Evolutionary conservation across 352 stramenopile genomes (phyloP), one percentile per base, ranked within the genome.

Genomic region (Phytophthora ramorum): DNA sequence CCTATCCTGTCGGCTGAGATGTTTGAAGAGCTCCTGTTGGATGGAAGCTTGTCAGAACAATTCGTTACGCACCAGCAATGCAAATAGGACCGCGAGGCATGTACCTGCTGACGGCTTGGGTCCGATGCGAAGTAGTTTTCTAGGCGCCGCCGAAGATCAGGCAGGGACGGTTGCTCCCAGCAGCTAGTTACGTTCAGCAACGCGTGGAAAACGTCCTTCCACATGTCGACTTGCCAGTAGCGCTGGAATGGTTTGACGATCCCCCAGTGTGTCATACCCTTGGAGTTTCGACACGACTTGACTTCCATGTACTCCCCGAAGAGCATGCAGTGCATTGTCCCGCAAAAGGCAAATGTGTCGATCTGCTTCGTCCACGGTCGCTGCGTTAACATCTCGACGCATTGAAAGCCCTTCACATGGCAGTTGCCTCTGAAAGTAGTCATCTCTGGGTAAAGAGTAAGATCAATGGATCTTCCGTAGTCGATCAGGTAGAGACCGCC

Each of bases 251-350:
- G 53, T 34, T 72, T 81, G 19, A 72, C 71, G 48, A 87, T 83
- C 7, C 44, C 60, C 83, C 83, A 96, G 16, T 57, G 49, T 26
- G 35, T 30, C 7, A 22, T 32, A 14, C 74, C 76, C 7, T 75
- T 68, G 10, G 68, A 47, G 34, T 63, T 58, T 19, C 71, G 63
- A 2, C 59, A 51, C 30, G 68, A 66, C 7, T 73, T 69, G 13
- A 94, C 69, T 59, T 95, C 73, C 83, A 96, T 95, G 68, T 95
- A 96, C 9, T 89, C 75, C 22, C 87, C 87, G 38, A 93, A 95
- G 2, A 96, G 75, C 78, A 96, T 83, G 63, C 87, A 95, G 50
- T 96, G 80, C 7, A 85, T 60, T 2, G 85, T 95, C 6, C 71
- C 85, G 34, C 79, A 87, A 32, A 96, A 75, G 4, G 87, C 89